These are phyloP conservation scores for Coemansia sp. DNA, from an alignment of 192 early-diverging fungal genomes.

Conservation along the genomic window DNA sequence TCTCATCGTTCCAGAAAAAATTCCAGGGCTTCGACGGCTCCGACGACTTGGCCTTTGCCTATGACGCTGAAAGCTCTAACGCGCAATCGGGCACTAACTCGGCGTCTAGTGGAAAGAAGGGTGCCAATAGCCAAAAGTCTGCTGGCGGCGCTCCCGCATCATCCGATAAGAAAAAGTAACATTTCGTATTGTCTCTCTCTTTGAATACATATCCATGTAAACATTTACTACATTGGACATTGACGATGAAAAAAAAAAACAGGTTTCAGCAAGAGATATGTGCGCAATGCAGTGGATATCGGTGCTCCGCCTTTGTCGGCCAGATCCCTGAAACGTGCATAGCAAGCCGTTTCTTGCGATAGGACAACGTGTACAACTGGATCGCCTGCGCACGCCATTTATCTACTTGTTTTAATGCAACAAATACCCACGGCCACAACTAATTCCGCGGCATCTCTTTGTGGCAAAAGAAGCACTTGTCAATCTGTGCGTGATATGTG, in stretches of 20 bases:
- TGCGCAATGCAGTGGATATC: not conserved
- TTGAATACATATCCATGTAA: not conserved
- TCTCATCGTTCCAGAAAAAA: constrained; percentile 81
- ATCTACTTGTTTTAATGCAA: not conserved
- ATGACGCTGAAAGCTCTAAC: constrained; percentile 19
- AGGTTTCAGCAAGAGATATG: not conserved
- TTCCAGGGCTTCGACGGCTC: constrained; percentile 73
- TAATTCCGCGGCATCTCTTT: not conserved
- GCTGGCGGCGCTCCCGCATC: not conserved
- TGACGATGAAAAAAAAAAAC: not conserved
- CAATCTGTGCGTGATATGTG: constrained; percentile 4
- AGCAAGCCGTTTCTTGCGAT: not conserved
- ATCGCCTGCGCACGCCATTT: not conserved
- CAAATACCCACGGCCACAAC: not conserved
- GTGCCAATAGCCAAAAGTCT: constrained; percentile 15
- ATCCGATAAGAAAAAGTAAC: constrained; percentile 13
- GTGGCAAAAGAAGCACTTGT: not conserved
- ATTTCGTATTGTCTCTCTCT: not conserved
- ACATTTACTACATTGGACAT: not conserved
- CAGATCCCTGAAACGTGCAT: not conserved
- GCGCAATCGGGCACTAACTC: constrained; percentile 13
- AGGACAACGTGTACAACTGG: not conserved
- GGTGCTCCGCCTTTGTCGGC: not conserved
- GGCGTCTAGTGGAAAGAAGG: constrained; percentile 24
- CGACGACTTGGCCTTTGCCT: constrained; percentile 30